These are phyloP conservation scores for Fomitopsis betulina DNA, from an alignment of 1,284 basidiomycete species.

Conservation along the genomic window DNA sequence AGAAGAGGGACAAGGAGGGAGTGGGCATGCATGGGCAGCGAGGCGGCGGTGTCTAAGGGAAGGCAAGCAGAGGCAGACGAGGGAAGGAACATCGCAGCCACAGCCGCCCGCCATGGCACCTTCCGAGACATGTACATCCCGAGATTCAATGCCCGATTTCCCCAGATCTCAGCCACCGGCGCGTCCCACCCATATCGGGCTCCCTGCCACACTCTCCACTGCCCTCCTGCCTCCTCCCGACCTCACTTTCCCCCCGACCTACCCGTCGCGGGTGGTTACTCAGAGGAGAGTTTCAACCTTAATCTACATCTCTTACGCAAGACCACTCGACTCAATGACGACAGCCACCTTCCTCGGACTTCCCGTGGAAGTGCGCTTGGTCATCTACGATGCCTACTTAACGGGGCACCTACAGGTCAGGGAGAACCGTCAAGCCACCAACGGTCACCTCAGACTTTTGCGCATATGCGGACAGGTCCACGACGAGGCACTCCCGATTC, in stretches of 20 bases:
- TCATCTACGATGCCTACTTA: slow-evolving; percentile 31
- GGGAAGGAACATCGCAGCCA: neutral
- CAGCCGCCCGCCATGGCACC: neutral
- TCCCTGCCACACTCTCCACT: neutral
- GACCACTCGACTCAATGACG: slow-evolving; percentile 8
- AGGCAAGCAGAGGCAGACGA: neutral
- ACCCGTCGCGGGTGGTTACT: neutral
- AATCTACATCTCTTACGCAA: neutral
- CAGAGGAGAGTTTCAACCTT: neutral
- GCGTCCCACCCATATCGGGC: neutral
- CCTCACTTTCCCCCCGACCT: neutral
- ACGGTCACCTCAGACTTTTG: slow-evolving; percentile 31
- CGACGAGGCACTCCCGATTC: slow-evolving; percentile 25
- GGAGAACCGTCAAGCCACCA: slow-evolving; percentile 29
- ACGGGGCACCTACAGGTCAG: slow-evolving; percentile 20
- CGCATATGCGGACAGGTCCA: slow-evolving; percentile 29
- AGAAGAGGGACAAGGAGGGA: slow-evolving; percentile 6
- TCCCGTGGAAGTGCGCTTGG: slow-evolving; percentile 33
- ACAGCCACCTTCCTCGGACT: slow-evolving; percentile 24
- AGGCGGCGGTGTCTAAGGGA: slow-evolving; percentile 13
- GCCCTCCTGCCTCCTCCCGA: neutral
- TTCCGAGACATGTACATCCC: neutral
- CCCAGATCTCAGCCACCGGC: slow-evolving; percentile 2
- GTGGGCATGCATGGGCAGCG: slow-evolving; percentile 23
- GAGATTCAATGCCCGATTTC: neutral